Percentiles rank a stretch among this genome's conserved stretches.
These are phyloP conservation scores for Furcasterigmium furcatum DNA, from an alignment of 2,329 filamentous ascomycete genomes.

Conservation along the genomic window DNA sequence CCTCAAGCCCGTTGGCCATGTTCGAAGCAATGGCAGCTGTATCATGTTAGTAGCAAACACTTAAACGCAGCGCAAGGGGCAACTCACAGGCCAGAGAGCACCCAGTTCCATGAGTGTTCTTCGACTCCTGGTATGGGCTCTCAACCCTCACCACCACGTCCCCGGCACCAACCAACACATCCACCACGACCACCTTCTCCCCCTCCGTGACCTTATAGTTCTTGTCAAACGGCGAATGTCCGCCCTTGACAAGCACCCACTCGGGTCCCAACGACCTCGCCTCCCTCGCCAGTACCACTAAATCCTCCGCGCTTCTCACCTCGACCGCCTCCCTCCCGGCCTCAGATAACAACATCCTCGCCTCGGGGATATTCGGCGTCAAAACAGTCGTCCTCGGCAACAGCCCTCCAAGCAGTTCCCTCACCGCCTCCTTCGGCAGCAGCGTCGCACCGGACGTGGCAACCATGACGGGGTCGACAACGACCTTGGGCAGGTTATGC, in stretches of 20 bases:
- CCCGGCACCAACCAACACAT: constrained; percentile 67
- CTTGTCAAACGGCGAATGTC: constrained; percentile 75
- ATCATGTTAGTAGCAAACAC: background rate
- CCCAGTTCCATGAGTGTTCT: constrained; percentile 90
- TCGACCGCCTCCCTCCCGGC: constrained; percentile 34
- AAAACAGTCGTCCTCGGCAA: constrained; percentile 66
- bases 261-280: constrained; percentile 69
- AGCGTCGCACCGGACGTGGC: constrained; percentile 74
- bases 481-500: constrained; percentile 54
- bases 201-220: constrained; percentile 53
- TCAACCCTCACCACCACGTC: constrained; percentile 59
- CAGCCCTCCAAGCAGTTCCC: constrained; percentile 54
- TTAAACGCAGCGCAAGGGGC: background rate
- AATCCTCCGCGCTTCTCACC: constrained; percentile 57
- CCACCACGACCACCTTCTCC: constrained; percentile 67
- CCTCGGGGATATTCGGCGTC: constrained; percentile 78
- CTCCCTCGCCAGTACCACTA: constrained; percentile 65
- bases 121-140: constrained; percentile 67
- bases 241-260: constrained; percentile 86
- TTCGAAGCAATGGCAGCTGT: constrained; percentile 75
- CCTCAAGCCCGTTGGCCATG: constrained; percentile 54
- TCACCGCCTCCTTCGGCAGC: constrained; percentile 62
- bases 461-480: constrained; percentile 85
- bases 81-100: constrained; percentile 83
- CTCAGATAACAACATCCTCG: constrained; percentile 58